Evolutionary conservation across 768 basidiomycete species (phyloP), one percentile per base, ranked within the genome.

Genomic region (Rickenella mellea): DNA sequence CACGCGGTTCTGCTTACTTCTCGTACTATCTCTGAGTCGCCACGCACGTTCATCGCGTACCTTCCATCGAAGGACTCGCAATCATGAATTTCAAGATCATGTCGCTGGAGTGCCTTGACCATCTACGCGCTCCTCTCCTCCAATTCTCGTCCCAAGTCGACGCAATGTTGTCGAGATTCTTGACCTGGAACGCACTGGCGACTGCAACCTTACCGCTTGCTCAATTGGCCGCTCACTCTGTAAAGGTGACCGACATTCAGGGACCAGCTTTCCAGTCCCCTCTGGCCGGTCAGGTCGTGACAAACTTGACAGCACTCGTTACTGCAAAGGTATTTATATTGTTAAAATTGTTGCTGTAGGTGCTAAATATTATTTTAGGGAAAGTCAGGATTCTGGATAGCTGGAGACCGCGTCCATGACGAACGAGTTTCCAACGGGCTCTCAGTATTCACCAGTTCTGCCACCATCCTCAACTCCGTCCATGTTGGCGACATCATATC

Each of bases 371-470:
- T 24, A 22, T 40, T 38, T 12, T 42, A 76, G 73, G 62, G 63
- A 19, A 57, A 59, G 12, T 66, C 52, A 42, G 74, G 75, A 2
- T 71, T 74, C 45, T 78, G 67, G 56, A 58, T 78, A 14, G 53
- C 57, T 19, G 72, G 69, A 22, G 64, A 68, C 22, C 62, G 64
- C 26, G 62, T 62, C 6, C 43, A 58, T 1, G 75, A 78, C 48
- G 49, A 54, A 20, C 71, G 74, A 27, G 60, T 63, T 27, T 78
- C 76, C 6, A 70, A 64, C 44, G 76, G 76, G 27, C 55, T 80
- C 8, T 61, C 58, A 19, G 62, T 80, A 28, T 78, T 67, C 56
- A 66, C 73, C 1, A 54, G 63, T 10, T 64, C 66, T 8, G 49
- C 61, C 1, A 52, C 65, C 10, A 53, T 66, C 9, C 53, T 67